These are phyloP conservation scores for Malus sieversii DNA, from an alignment of 306 rosid species.

Conservation along the genomic window DNA sequence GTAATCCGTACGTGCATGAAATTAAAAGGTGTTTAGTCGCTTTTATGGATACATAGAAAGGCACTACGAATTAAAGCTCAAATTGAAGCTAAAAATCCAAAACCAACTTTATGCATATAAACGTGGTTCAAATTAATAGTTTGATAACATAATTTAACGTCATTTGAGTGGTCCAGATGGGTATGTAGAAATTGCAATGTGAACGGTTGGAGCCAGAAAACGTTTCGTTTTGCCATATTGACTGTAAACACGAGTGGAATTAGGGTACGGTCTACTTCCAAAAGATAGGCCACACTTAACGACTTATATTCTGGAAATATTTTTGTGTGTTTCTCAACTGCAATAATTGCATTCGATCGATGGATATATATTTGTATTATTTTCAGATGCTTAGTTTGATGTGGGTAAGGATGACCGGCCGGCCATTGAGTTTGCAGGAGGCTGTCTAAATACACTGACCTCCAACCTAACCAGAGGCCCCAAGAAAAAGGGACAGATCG, in stretches of 20 bases:
- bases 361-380: not conserved
- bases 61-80: not conserved
- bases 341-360: conserved; percentile 9
- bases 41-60: not conserved
- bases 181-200: not conserved
- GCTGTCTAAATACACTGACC: conserved; percentile 25
- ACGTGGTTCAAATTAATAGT: not conserved
- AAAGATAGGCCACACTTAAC: conserved; percentile 18
- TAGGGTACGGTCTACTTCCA: conserved; percentile 16
- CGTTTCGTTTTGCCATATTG: not conserved
- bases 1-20: too few species aligned
- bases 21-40: too few species aligned
- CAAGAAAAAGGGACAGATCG: conserved; percentile 13
- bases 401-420: conserved; percentile 6
- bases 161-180: not conserved
- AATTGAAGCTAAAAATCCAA: not conserved
- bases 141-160: not conserved
- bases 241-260: not conserved
- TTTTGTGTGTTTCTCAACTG: conserved; percentile 12
- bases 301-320: conserved; percentile 16
- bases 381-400: not conserved
- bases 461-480: conserved; percentile 35
- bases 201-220: not conserved
- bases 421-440: conserved; percentile 12
- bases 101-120: not conserved